Percentiles rank a stretch among this genome's conserved stretches.
Evolutionary conservation across 345 rosid species (phyloP).

Genomic region (Melaleuca quinquenervia): DNA sequence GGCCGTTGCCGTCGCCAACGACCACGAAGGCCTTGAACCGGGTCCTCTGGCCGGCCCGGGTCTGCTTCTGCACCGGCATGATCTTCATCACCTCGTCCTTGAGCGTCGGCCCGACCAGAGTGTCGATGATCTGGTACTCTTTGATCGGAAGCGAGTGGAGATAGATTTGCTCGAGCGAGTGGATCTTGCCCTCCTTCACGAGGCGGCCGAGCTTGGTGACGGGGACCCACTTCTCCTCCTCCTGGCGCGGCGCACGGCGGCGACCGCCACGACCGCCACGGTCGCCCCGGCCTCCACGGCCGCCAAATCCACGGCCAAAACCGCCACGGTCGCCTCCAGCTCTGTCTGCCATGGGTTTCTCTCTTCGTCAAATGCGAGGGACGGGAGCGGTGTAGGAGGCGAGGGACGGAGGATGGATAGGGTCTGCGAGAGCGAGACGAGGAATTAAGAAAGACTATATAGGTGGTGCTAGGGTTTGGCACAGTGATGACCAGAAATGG

Average conservation of each 20-base stretch:
- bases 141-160: conserved; percentile 52
- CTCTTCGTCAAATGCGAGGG: background rate
- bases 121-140: conserved; percentile 80
- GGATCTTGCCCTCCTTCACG: conserved; percentile 37
- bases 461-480: background rate
- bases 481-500: background rate
- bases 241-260: conserved; percentile 53
- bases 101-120: conserved; percentile 52
- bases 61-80: conserved; percentile 69
- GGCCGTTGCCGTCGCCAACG: conserved; percentile 59
- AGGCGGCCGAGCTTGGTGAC: conserved; percentile 94
- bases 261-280: conserved; percentile 32
- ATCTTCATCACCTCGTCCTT: conserved; percentile 98
- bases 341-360: conserved; percentile 50
- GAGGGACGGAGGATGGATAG: background rate
- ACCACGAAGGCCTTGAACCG: conserved; percentile 83
- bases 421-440: background rate
- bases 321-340: conserved; percentile 65
- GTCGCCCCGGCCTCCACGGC: conserved; percentile 26
- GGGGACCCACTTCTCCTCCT: conserved; percentile 80
- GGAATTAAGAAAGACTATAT: background rate
- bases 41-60: conserved; percentile 74
- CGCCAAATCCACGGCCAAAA: conserved; percentile 61
- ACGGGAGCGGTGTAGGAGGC: background rate
- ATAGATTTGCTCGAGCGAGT: conserved; percentile 54